phyloP scores from a whole-genome alignment of 2,329 filamentous ascomycete genomes.

The Fusarium newnesense region DNA sequence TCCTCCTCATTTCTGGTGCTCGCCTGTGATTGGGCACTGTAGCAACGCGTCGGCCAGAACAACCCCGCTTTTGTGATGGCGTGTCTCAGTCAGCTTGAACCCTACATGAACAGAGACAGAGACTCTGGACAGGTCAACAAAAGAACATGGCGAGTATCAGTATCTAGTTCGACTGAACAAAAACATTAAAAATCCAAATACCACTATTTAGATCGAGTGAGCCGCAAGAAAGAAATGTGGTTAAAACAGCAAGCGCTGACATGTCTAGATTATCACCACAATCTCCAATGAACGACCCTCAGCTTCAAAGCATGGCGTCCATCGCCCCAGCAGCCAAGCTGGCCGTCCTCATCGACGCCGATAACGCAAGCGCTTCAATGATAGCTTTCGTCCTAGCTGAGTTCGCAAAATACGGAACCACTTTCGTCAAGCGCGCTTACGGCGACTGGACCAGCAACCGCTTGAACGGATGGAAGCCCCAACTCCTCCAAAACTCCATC shows the following conservation, averaged over 20 bases:
- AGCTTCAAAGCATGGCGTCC: background rate
- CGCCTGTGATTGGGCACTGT: rapidly evolving
- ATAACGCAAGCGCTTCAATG: conserved; percentile 43
- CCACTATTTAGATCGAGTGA: background rate
- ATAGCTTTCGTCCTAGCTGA: conserved; percentile 42
- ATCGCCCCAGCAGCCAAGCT: conserved; percentile 34
- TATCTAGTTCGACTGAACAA: too few species aligned
- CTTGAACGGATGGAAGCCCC: conserved; percentile 46
- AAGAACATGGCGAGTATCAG: rapidly evolving
- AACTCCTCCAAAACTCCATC: conserved; percentile 47
- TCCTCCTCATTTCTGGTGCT: too few species aligned
- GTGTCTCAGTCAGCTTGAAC: background rate
- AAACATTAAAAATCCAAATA: rapidly evolving
- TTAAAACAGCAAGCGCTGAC: too few species aligned
- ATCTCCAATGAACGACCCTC: background rate
- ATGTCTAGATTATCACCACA: background rate
- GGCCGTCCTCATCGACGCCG: conserved; percentile 49
- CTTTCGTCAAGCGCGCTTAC: conserved; percentile 47
- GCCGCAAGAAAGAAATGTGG: background rate
- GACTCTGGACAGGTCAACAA: background rate
- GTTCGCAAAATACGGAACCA: conserved; percentile 48
- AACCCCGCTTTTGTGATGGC: background rate
- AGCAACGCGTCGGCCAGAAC: background rate
- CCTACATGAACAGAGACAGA: background rate
- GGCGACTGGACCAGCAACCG: conserved; percentile 48